Percentiles rank a stretch among this genome's conserved stretches.
These are phyloP conservation scores for Trichosanthes truncata DNA, from an alignment of 306 rosid species.

Conservation along the genomic window DNA sequence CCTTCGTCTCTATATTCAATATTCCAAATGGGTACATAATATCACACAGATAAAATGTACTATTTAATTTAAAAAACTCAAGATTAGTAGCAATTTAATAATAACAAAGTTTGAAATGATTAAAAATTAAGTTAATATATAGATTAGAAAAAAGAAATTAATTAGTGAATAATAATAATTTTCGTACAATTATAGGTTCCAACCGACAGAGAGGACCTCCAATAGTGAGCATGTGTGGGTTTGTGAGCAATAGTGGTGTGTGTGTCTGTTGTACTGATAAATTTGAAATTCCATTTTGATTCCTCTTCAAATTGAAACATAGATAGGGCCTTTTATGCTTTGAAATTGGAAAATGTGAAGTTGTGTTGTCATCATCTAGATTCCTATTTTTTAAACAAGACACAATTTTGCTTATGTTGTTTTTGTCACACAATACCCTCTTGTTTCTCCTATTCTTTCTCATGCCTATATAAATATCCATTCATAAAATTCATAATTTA, in stretches of 20 bases:
- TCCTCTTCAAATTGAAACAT: not conserved
- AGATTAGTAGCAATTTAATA: not conserved
- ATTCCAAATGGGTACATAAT: not conserved
- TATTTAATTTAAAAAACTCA: not conserved
- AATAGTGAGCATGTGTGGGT: not conserved
- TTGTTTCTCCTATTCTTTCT: not conserved
- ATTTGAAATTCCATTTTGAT: not conserved
- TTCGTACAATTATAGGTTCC: not conserved
- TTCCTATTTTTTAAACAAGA: not conserved
- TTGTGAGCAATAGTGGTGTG: not conserved
- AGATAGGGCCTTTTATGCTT: not conserved
- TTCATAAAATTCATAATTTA: not conserved
- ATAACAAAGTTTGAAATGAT: not conserved
- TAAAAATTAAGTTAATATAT: not conserved
- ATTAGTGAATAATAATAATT: not conserved
- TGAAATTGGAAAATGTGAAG: not conserved
- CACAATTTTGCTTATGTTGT: not conserved
- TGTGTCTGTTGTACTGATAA: not conserved
- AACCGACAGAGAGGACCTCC: not conserved
- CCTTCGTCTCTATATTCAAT: not conserved
- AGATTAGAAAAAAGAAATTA: not conserved
- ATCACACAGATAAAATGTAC: not conserved
- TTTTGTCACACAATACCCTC: not conserved
- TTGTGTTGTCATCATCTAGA: not conserved
- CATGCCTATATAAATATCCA: not conserved